Evolutionary conservation across 176 grass and related monocot genomes (phyloP), one percentile per base, ranked within the genome.

Genomic region (Lolium multiflorum): DNA sequence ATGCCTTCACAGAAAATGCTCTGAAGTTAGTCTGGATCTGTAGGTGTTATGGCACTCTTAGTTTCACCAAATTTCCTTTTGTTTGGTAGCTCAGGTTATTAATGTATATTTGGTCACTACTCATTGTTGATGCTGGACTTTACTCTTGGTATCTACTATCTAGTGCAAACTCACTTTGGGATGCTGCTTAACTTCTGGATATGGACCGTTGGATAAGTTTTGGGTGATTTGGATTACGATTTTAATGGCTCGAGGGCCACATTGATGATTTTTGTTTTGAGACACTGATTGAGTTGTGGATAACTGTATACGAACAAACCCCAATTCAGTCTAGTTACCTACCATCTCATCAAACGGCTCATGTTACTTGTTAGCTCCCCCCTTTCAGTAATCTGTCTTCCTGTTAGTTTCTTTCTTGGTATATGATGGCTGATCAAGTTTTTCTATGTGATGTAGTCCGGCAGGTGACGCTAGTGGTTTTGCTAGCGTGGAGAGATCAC

Each of bases 401-500:
- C 13, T 24, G 6, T 75, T 7, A 48, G 48, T 78, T 81, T 48
- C 24, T 80, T 83, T 80, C 47, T 13, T 50, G 80, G 58, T 72
- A 44, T 35, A 35, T 35, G 31, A 76, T 51, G 60, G 9, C 76
- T 90, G 64, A 87, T 87, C 15, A 72, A 35, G 15, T 86, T 61
- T 39, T 71, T 86, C 8, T 74, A n/a, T 69, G 67, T 47, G 79
- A 84, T 98, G 67, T 78, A 91, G 92, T 74, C 85, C 91, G 87
- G 89, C 88, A 21, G 91, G 85, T 48, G 95, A 98, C 7, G 67
- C 89, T 10, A 92, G 93, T 21, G 89, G 95, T 13, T 94, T 96
- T 91, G 87, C 84, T 84, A 85, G 85, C 41, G 87, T 96, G 74
- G 94, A 96, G 87, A 94, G 94, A 90, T 85, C 87, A 48, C 89